Conservation (phyloP, 176 grass and related monocot species). For the Avena eriantha region DNA sequence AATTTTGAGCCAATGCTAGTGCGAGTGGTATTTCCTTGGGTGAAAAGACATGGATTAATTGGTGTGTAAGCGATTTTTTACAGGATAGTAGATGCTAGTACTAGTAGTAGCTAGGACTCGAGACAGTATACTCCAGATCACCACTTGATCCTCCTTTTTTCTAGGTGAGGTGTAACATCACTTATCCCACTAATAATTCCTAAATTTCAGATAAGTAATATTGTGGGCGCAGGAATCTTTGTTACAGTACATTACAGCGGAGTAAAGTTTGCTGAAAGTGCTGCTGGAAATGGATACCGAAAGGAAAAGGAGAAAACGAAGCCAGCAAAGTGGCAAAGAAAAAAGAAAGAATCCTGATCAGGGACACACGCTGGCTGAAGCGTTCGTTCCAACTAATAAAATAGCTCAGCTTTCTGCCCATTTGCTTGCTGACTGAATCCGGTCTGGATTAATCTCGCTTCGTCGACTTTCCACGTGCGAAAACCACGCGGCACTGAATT, state of each 20-base stretch:
- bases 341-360: no score
- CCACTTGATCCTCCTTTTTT: background rate
- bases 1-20: no score
- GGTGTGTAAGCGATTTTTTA: slow-evolving; percentile 37
- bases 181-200: background rate
- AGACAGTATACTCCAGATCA: slow-evolving; percentile 18
- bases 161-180: slow-evolving; percentile 55
- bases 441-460: background rate
- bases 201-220: no score
- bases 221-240: background rate
- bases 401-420: slow-evolving; percentile 35
- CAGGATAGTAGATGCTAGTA: background rate
- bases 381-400: slow-evolving; percentile 44
- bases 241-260: slow-evolving; percentile 49
- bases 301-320: slow-evolving; percentile 32
- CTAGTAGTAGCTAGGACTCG: slow-evolving; percentile 32
- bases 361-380: slow-evolving; percentile 24
- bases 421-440: background rate
- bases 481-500: background rate
- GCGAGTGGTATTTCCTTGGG: background rate
- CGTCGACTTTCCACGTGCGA: slow-evolving; percentile 48
- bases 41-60: slow-evolving; percentile 30
- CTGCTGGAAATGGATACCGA: background rate
- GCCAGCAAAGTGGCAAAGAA: slow-evolving; percentile 24
- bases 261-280: slow-evolving; percentile 58